Percentiles rank a stretch among this genome's conserved stretches.
Conservation (phyloP, 345 rosid species). For the Erodium maritimum region DNA sequence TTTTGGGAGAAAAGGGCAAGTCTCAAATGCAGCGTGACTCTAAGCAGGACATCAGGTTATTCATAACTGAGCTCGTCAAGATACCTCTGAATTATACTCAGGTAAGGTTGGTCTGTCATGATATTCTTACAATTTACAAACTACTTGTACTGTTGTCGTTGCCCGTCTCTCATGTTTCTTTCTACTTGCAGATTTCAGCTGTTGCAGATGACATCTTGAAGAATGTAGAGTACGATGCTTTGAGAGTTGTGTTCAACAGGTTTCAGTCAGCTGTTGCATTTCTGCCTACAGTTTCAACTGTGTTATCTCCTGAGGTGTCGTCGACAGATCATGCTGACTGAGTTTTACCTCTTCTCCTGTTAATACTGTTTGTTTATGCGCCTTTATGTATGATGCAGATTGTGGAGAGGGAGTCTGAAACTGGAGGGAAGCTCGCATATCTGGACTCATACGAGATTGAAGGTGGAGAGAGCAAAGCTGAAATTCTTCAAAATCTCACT, state of each 20-base stretch:
- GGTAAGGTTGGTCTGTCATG: conserved; percentile 31
- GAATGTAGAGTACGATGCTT: conserved; percentile 83
- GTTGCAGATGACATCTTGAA: conserved; percentile 94
- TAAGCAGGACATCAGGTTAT: conserved; percentile 48
- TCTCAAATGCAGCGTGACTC: conserved; percentile 81
- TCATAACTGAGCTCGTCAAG: conserved; percentile 68
- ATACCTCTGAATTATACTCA: conserved; percentile 89
- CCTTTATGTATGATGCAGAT: conserved; percentile 25
- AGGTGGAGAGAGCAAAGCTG: conserved; percentile 93
- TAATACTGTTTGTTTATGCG: conserved; percentile 1
- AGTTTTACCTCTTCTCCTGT: neutral
- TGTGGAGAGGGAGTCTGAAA: conserved; percentile 76
- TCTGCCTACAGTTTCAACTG: conserved; percentile 67
- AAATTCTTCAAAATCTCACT: conserved; percentile 75
- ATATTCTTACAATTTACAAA: neutral
- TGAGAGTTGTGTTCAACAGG: conserved; percentile 85
- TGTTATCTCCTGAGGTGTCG: conserved; percentile 84
- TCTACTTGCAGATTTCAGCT: conserved; percentile 64
- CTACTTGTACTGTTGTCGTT: no score
- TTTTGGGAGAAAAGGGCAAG: conserved; percentile 88
- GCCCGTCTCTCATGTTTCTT: no score
- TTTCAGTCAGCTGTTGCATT: conserved; percentile 71
- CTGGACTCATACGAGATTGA: conserved; percentile 90
- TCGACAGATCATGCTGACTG: neutral
- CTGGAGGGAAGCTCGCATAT: conserved; percentile 85